Evolutionary conservation across 768 basidiomycete genomes (phyloP), one percentile per base, ranked within the genome.

Genomic region (Strobilomyces dryophilus): DNA sequence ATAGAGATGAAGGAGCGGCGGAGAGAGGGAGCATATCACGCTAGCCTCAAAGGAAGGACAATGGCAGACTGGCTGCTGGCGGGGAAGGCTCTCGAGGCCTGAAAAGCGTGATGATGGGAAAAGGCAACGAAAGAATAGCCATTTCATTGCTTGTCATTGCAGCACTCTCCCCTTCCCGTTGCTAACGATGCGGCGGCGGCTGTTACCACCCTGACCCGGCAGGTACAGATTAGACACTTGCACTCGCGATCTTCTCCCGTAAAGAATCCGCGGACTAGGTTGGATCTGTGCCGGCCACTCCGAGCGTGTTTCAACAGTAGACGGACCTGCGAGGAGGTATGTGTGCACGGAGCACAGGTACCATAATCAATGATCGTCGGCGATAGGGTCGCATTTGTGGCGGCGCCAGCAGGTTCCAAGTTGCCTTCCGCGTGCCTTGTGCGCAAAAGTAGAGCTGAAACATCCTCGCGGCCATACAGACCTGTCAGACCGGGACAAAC

Each of bases 41-140:
- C 50, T 52, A 24, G 54, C 53, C 51, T 51, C 47, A 49, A 68
- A 59, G 60, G 64, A 58, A 58, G 58, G 57, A 64, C 47, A 66
- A 73, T 60, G 64, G 79, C 79, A 81, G 78, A 61, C 76, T 74
- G 27, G 73, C 73, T 74, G 79, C 76, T 45, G 51, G 52, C 42
- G 26, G n/a, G 48, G 56, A 51, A 50, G 54, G 60, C 54, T 35
- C 18, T 51, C n/a, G 31, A 39, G 48, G 21, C 34, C 47, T 51
- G 15, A 36, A 40, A 35, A 26, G n/a, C 34, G 56, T 43, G 57
- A 52, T 52, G 66, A 67, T 67, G 64, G 61, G 65, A 71, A 59
- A 55, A 40, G 12, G 32, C 4, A 47, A 61, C 49, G 37, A 59
- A 57, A 57, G 44, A 17, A 52, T 26, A 45, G 45, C 36, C 53